Percentiles rank a stretch among this genome's conserved stretches.
Conservation (phyloP, 495 filamentous ascomycete species). For the Neurospora tetrasperma region DNA sequence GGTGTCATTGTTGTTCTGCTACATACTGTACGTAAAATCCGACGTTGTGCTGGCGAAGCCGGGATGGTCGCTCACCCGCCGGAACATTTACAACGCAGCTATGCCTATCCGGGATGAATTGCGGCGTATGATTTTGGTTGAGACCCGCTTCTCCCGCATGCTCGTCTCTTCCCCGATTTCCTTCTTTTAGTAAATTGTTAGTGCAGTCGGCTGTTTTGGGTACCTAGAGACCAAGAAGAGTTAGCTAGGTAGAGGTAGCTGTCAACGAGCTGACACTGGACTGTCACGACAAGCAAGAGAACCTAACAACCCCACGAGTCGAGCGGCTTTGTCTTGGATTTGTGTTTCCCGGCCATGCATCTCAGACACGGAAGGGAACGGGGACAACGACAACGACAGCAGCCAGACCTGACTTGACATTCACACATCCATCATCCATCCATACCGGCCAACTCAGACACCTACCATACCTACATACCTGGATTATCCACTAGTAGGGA, state of each 20-base stretch:
- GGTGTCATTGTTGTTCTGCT: not conserved
- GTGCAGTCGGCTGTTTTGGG: not conserved
- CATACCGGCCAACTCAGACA: conserved; percentile 21
- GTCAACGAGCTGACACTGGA: not conserved
- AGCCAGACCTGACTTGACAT: not conserved
- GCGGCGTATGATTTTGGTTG: conserved; percentile 5
- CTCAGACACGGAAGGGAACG: conserved; percentile 10
- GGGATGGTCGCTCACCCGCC: not conserved
- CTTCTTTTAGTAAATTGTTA: conserved; percentile 1
- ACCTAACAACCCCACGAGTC: conserved; percentile 18
- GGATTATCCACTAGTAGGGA: not conserved
- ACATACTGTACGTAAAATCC: not conserved
- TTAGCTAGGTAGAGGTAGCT: not conserved
- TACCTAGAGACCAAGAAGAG: not conserved
- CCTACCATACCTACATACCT: not conserved
- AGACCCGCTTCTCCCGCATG: conserved; percentile 26
- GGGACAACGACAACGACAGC: not conserved
- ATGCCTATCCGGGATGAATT: conserved; percentile 1
- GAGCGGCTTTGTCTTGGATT: conserved; percentile 26
- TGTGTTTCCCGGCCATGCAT: conserved; percentile 21
- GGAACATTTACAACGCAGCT: not conserved
- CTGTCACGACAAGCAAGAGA: conserved; percentile 6
- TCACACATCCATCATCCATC: not conserved
- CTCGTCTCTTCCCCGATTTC: conserved; percentile 20
- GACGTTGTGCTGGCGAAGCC: not conserved